Evolutionary conservation across 768 basidiomycete genomes (phyloP), one percentile per base, ranked within the genome.

Genomic region (Phanerochaete sordida): DNA sequence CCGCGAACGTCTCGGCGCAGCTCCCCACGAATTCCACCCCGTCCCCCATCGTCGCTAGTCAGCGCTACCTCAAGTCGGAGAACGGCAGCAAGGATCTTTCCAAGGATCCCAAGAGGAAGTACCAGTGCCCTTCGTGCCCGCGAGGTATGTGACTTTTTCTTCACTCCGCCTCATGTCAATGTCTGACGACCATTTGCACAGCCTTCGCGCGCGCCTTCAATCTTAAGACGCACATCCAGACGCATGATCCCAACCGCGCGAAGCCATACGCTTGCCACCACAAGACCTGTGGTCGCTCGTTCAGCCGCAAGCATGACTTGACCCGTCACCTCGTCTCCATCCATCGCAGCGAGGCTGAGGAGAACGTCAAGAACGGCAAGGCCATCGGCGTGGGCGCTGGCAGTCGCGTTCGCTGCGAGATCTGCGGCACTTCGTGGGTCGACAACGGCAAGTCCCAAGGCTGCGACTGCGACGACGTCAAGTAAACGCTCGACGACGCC

Each of bases 131-230:
- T 12, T 79, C 78, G 27, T 94, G 92, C 70, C 86, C 87, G 21
- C 79, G 91, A 76, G 84, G 91, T 92, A 67, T 58, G 69, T 70
- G 31, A 7, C 9, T 11, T 63, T 61, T 23, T 56, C 47, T 43
- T 27, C 35, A 26, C 0, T n/a, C 39, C 59, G 16, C 30, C 46
- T 44, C 58, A 15, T 45, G 30, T 46, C 15, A 19, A 53, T n/a
- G n/a, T 39, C 33, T 58, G 21, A 61, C 56, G 62, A 35, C 59
- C 47, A 57, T 60, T 59, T 39, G 62, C 57, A 23, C 60, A 90
- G 95, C 90, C 1, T 98, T 98, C 66, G 95, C 94, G 12, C 81
- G 95, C 27, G 93, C 93, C 2, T 97, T 91, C 74, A 98, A 98
- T 68, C 75, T 98, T 59, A 98, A 98, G 78, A 95, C 95, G 0